Evolutionary conservation across 176 grass and related monocot genomes (phyloP), one percentile per base, ranked within the genome.

Genomic region (Ensete glaucum): DNA sequence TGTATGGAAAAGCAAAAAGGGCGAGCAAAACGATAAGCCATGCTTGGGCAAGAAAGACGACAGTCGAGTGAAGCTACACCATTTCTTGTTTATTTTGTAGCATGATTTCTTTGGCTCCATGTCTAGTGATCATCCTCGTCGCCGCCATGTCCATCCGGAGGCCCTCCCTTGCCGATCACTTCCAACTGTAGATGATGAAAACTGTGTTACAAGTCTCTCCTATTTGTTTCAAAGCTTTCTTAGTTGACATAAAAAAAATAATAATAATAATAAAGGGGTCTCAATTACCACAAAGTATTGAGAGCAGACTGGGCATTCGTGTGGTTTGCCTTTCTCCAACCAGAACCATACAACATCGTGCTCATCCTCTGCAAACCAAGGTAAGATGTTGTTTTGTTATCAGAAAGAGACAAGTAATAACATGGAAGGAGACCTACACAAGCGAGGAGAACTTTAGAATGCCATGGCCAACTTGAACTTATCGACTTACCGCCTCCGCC

Each of bases 331-430:
- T 78, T 99, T 99, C 79, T 99, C 86, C 84, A 99, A 84, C 95
- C 95, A 99, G 72, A 99, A 99, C 95, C 95, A 99, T 62, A 94
- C 76, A 25, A 99, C 85, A 79, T 99, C 95, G 87, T 99, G 95
- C 64, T 99, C 91, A 86, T 99, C 95, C 88, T 99, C 95, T 99
- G 78, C n/a, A 77, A 74, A 23, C 24, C 25, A 8, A 73, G 7
- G 12, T 13, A 26, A 25, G 24, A 73, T 16, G 23, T 25, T 34
- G 19, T 43, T 43, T 43, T 43, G 34, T 43, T 43, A 6, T 43
- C 34, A 43, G 34, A 43, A 43, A 43, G 34, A 43, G 34, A 43
- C 4, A 43, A 8, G 57, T 62, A 62, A 62, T 19, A 15, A 23
- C 8, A 14, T 5, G 2, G 13, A 25, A 26, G 4, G 16, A 54